Base-by-base conservation (phyloP, 2,329 filamentous ascomycete species). In the Cylindrodendrum hubeiense region DNA sequence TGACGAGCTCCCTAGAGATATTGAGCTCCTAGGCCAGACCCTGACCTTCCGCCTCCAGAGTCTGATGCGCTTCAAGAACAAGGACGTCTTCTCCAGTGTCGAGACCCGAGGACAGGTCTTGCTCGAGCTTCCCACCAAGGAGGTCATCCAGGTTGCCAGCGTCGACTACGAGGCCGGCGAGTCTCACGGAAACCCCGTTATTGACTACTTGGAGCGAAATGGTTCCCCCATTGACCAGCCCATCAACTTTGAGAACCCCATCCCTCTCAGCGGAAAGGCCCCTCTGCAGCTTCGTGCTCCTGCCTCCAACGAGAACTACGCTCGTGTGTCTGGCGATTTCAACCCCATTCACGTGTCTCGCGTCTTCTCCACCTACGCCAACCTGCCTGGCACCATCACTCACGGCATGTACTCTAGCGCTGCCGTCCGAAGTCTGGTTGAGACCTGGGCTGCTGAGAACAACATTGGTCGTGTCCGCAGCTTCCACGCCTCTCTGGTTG, bases 401-500 rank as follows among this genome's bases (percentile, higher is more conserved):
- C 96, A 99, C 79, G 96, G 96, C 78, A 99, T 99, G 96, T 99
- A 98, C 86, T 97, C 95, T 2, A 98, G 95, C 81, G 96, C 96
- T 71, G 93, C 96, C 39, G 96, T 99, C 28, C 92, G 97, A 75
- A 97, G 94, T 78, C 85, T 99, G 57, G 95, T 99, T 7, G 96
- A 99, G 86, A 99, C 94, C 0, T 99, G 96, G 96, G 96, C 97
- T 56, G 96, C 95, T 0, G 97, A 99, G 85, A 99, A 99, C 86
- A 96, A 99, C 78, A 91, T 98, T 74, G 95, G 96, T 47, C 95
- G 96, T 75, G 95, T 99, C 56, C 91, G 96, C 76, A 98, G 95
- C 83, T 99, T 98, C 89, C 94, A 98, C 77, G 96, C 95, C 67
- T 95, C 92, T 22, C 88, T 99, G 53, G 95, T 97, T n/a, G 96